A percentile compares a stretch with the other conserved stretches of the same genome.
These are phyloP conservation scores for Leccinum arenicola DNA, from an alignment of 768 basidiomycete species.

Conservation along the genomic window DNA sequence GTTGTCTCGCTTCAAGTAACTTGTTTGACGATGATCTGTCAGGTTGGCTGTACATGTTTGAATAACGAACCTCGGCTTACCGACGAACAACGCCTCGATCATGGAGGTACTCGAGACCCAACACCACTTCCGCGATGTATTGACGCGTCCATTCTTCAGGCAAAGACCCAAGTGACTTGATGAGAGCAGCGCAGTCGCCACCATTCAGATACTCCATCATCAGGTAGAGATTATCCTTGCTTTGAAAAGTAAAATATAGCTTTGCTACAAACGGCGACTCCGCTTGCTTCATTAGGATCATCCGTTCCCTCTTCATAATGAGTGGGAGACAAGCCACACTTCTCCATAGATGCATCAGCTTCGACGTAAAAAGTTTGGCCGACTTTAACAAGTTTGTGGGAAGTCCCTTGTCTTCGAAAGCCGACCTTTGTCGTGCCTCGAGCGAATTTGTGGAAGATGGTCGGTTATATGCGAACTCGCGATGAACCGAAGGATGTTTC, in stretches of 20 bases:
- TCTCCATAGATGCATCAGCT: slow-evolving; percentile 28
- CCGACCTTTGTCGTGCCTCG: slow-evolving; percentile 25
- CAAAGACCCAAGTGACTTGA: slow-evolving; percentile 88
- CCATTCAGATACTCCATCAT: slow-evolving; percentile 99
- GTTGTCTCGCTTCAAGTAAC: slow-evolving; percentile 98
- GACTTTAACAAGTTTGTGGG: slow-evolving; percentile 25
- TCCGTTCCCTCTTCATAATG: slow-evolving; percentile 88
- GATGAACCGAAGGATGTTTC: slow-evolving; percentile 17
- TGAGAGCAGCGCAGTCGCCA: slow-evolving; percentile 94
- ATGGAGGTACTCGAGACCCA: slow-evolving; percentile 97
- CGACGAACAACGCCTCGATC: slow-evolving; percentile 94
- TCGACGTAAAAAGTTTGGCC: slow-evolving; percentile 35
- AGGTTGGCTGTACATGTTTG: neutral
- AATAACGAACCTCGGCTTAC: slow-evolving; percentile 42
- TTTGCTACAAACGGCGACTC: slow-evolving; percentile 98
- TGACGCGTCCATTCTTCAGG: slow-evolving; percentile 97
- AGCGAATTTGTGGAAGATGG: slow-evolving; percentile 14
- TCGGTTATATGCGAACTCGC: slow-evolving; percentile 36
- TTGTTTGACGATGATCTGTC: slow-evolving; percentile 31
- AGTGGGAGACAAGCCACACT: slow-evolving; percentile 29
- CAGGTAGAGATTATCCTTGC: slow-evolving; percentile 96
- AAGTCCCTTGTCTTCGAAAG: slow-evolving; percentile 32
- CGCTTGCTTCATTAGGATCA: slow-evolving; percentile 99
- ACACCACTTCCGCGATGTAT: slow-evolving; percentile 93
- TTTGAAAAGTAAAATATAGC: slow-evolving; percentile 98